Evolutionary conservation across 78 protist genomes (phyloP).

Genomic region (Dictyostelium capitatum): DNA sequence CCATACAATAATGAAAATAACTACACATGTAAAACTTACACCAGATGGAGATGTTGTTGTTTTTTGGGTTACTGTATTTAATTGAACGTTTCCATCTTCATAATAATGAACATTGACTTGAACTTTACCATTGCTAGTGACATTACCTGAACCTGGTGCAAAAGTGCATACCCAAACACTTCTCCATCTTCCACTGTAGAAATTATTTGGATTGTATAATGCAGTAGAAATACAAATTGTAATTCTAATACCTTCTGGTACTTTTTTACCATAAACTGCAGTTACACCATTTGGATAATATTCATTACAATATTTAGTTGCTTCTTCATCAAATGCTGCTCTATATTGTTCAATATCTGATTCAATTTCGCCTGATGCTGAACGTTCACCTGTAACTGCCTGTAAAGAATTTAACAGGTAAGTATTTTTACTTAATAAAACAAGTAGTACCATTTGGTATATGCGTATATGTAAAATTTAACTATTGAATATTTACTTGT

Average conservation of each 20-base stretch:
- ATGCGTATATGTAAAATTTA: too few species aligned
- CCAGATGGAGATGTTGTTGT: conserved; percentile 43
- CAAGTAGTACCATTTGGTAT: neutral
- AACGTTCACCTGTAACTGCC: conserved; percentile 61
- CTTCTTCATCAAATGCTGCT: conserved; percentile 77
- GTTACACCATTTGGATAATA: conserved; percentile 67
- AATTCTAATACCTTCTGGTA: conserved; percentile 58
- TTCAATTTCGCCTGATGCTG: conserved; percentile 75
- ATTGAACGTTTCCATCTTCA: conserved; percentile 90
- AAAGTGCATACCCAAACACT: conserved; percentile 80
- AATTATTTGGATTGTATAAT: conserved; percentile 77
- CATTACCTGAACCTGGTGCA: conserved; percentile 48
- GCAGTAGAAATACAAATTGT: conserved; percentile 74
- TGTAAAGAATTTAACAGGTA: neutral
- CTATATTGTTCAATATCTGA: conserved; percentile 58
- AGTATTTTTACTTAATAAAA: neutral
- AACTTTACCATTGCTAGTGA: conserved; percentile 59
- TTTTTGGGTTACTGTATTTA: conserved; percentile 80
- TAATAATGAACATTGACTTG: conserved; percentile 85
- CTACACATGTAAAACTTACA: too few species aligned
- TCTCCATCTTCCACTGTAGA: conserved; percentile 89
- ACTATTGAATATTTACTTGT: conserved; percentile 44
- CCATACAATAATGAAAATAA: too few species aligned
- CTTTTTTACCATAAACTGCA: conserved; percentile 60
- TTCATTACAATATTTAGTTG: conserved; percentile 50